phyloP scores from a whole-genome alignment of 2,329 filamentous ascomycete species.

The Aspergillus sp. region DNA sequence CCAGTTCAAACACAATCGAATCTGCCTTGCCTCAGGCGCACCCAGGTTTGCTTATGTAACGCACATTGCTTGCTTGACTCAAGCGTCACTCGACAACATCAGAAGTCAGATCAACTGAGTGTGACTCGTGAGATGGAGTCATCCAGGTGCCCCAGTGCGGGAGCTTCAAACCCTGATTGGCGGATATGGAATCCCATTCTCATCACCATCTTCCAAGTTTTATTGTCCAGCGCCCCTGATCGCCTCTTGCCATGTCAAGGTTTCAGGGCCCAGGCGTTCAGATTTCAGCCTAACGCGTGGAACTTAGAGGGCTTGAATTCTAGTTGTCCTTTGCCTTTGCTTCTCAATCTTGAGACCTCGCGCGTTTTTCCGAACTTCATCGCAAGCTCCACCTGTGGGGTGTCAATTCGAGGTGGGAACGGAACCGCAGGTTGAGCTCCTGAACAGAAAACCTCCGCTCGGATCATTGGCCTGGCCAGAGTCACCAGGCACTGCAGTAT shows the following conservation, averaged over 20 bases:
- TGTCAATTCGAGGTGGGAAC: slow-evolving; percentile 1
- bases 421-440: not conserved
- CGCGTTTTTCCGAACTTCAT: not conserved
- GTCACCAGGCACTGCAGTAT: not conserved
- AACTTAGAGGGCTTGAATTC: not conserved
- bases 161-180: not conserved
- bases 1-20: not conserved
- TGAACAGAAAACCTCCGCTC: not conserved
- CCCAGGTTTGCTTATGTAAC: slow-evolving; percentile 8
- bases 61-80: not conserved
- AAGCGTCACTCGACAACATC: not conserved
- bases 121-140: not conserved
- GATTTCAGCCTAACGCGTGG: not conserved
- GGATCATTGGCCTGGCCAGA: not conserved
- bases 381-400: not conserved
- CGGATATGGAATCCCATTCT: not conserved
- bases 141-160: not conserved
- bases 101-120: not conserved
- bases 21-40: slow-evolving; percentile 17
- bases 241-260: not conserved
- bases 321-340: too few species aligned
- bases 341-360: not conserved
- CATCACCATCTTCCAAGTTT: not conserved
- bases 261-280: not conserved
- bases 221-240: not conserved